Conservation (phyloP, 305 asterid genomes). For the Fraxinus latifolia region DNA sequence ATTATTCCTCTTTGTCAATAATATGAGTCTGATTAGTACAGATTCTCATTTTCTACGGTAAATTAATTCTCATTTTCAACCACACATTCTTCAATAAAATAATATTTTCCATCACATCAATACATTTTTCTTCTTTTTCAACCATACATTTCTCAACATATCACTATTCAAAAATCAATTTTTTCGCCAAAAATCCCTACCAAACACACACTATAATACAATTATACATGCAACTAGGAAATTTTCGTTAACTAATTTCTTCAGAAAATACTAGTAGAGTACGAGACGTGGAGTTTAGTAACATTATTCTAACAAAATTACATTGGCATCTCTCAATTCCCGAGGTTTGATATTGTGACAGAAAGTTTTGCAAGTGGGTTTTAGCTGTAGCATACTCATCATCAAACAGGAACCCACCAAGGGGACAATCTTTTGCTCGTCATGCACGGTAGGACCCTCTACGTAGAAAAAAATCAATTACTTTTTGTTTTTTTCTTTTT, state of each 20-base stretch:
- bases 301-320: not conserved
- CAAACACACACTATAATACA: not conserved
- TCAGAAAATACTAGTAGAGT: not conserved
- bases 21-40: not conserved
- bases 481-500: not conserved
- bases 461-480: not conserved
- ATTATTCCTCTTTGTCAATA: not conserved
- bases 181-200: no score
- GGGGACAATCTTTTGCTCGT: not conserved
- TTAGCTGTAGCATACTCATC: conserved; percentile 30
- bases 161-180: no score
- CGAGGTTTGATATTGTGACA: not conserved
- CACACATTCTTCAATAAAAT: no score
- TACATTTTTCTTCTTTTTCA: no score
- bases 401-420: conserved; percentile 23
- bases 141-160: no score
- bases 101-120: no score
- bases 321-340: not conserved
- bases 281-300: not conserved
- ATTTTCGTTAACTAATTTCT: not conserved
- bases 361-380: conserved; percentile 31
- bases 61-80: no score
- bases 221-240: not conserved
- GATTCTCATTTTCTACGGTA: no score
- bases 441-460: conserved; percentile 22